Evolutionary conservation across 2,329 filamentous ascomycete genomes (phyloP), one percentile per base, ranked within the genome.

Genomic region (Metarhizium brunneum): DNA sequence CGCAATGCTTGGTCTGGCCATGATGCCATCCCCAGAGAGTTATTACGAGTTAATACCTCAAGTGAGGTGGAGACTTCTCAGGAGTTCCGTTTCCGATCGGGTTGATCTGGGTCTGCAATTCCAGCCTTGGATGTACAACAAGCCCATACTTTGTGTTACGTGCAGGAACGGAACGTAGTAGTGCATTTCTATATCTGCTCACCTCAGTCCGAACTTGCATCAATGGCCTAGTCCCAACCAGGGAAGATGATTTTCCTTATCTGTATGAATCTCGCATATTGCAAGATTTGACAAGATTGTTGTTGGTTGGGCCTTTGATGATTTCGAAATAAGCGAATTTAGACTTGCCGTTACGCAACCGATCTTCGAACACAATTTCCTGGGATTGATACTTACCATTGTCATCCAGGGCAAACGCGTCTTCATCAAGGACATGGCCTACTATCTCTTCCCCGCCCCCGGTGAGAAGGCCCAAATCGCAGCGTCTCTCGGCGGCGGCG

Each of bases 351-450:
- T 30, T 30, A 8, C 25, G 10, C 45, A 14, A 8, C 25, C 20
- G 14, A 48, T 20, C 8, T 30, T 48, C 14, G 18, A 47, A 25
- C 50, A 10, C 18, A 25, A 42, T 45, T 36, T 38, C 7, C 6
- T 10, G 50, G 35, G 42, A 52, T 47, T 53, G 47, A 54, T 43
- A 30, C 47, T 50, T 48, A 48, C 45, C 45, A 48, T 48, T 25
- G 45, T 59, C 54, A 52, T 59, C 54, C 63, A 95, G 88, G 88
- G 85, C 65, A 96, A 95, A 76, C 88, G 92, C 63, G 76, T 95
- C 64, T 96, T 97, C 76, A 94, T 99, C 81, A 99, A 99, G 73
- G 94, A 97, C 71, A 99, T 97, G 76, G 86, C 88, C 55, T 87
- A 96, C 73, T 97, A 97, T 71, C 79, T 96, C 61, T 78, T 95